A percentile compares a stretch with the other conserved stretches of the same genome.
phyloP scores from a whole-genome alignment of 192 early-diverging fungal species.

The Gonapodya prolifera region DNA sequence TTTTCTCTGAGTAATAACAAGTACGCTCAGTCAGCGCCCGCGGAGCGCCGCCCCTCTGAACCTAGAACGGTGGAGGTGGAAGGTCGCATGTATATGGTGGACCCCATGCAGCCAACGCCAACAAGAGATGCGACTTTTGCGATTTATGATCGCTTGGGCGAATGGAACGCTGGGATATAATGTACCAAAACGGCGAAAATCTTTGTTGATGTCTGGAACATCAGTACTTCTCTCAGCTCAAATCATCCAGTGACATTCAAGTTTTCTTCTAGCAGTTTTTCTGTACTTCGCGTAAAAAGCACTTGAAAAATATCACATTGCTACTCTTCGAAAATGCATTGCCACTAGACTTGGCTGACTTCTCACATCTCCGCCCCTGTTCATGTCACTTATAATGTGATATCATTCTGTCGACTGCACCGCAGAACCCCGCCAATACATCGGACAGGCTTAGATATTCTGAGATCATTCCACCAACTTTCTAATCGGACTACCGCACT shows the following conservation, averaged over 20 bases:
- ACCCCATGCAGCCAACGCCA: background rate
- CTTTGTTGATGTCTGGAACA: too few relatives aligned
- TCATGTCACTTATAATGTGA: too few relatives aligned
- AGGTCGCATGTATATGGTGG: background rate
- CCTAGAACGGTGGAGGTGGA: background rate
- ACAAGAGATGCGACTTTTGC: background rate
- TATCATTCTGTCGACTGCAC: too few relatives aligned
- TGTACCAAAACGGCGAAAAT: too few relatives aligned
- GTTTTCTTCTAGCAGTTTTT: too few relatives aligned
- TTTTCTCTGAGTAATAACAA: background rate
- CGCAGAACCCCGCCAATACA: background rate
- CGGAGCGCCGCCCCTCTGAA: background rate
- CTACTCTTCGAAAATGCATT: too few relatives aligned
- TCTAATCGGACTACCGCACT: background rate
- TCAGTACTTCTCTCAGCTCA: too few relatives aligned
- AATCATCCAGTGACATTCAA: too few relatives aligned
- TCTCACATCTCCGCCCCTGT: too few relatives aligned
- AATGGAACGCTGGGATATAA: background rate
- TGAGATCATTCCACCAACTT: background rate
- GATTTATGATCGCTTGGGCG: background rate
- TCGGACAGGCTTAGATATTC: background rate
- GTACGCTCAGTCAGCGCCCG: background rate
- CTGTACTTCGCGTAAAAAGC: too few relatives aligned
- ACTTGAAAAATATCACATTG: too few relatives aligned
- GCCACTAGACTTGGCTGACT: too few relatives aligned